A percentile compares a stretch with the other conserved stretches of the same genome.
Evolutionary conservation across 1,139 yeast genomes (phyloP).

Genomic region (Sugiyamaella castrensis): DNA sequence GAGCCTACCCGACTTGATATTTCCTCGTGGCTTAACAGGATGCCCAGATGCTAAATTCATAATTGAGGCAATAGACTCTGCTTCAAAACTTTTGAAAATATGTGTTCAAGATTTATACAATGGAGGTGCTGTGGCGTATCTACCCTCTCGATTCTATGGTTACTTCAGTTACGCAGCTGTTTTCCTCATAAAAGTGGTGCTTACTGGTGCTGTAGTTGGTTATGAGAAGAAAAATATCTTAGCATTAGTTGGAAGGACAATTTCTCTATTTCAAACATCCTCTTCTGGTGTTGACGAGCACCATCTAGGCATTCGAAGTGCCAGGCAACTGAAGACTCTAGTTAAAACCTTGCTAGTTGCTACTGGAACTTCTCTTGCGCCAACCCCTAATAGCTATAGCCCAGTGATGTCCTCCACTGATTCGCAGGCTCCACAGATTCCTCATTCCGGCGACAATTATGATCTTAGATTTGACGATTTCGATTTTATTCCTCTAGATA

Average conservation of each 20-base stretch:
- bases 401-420: no score
- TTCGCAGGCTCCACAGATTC: not conserved
- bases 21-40: slow-evolving; percentile 26
- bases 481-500: not conserved
- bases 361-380: slow-evolving; percentile 14
- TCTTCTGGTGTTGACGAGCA: slow-evolving; percentile 16
- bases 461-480: not conserved
- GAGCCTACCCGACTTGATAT: slow-evolving; percentile 17
- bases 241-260: slow-evolving; percentile 15
- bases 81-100: slow-evolving; percentile 21
- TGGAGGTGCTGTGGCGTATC: slow-evolving; percentile 26
- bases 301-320: slow-evolving; percentile 22
- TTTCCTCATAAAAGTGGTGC: slow-evolving; percentile 26
- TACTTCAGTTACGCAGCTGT: slow-evolving; percentile 28
- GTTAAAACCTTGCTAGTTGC: slow-evolving; percentile 20
- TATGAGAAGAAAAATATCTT: slow-evolving; percentile 18
- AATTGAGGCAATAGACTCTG: slow-evolving; percentile 25
- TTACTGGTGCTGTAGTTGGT: slow-evolving; percentile 24
- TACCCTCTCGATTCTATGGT: slow-evolving; percentile 26
- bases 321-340: slow-evolving; percentile 21
- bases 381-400: not conserved
- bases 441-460: not conserved
- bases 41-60: slow-evolving; percentile 27
- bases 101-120: slow-evolving; percentile 22
- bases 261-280: slow-evolving; percentile 15